Conservation (phyloP, 2,329 filamentous ascomycete species). For the Colletotrichum euphorbiae region DNA sequence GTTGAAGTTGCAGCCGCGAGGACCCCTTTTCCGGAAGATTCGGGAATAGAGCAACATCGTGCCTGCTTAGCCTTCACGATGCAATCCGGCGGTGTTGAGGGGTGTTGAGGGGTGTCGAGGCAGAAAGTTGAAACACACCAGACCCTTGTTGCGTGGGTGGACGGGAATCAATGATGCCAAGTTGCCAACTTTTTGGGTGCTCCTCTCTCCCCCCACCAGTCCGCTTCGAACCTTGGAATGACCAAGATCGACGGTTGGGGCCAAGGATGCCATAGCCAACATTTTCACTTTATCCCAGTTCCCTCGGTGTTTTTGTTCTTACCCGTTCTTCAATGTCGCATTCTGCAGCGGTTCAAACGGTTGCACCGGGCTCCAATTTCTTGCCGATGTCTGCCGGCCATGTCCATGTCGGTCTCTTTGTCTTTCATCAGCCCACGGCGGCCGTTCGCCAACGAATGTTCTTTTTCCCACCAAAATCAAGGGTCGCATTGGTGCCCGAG, state of each 20-base stretch:
- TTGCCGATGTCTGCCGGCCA: not conserved
- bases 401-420: conserved; percentile 8
- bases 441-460: conserved; percentile 3
- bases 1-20: not conserved
- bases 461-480: conserved; percentile 4
- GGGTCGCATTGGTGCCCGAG: conserved; percentile 34
- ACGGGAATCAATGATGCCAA: conserved; percentile 26
- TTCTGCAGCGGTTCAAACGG: conserved; percentile 12
- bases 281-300: conserved; percentile 12
- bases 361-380: not conserved
- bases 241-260: conserved; percentile 37
- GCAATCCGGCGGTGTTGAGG: conserved; percentile 3
- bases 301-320: not conserved
- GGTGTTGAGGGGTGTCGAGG: conserved; percentile 5
- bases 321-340: conserved; percentile 8
- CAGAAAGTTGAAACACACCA: not conserved
- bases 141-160: conserved; percentile 18
- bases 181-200: conserved; percentile 34
- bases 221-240: conserved; percentile 34
- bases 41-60: conserved; percentile 8
- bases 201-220: not conserved
- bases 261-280: conserved; percentile 37
- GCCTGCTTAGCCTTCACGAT: conserved; percentile 35
- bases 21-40: conserved; percentile 13
- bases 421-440: conserved; percentile 24